Conservation (phyloP, 148 eudicot species). For the Tetragonia tetragonoides region DNA sequence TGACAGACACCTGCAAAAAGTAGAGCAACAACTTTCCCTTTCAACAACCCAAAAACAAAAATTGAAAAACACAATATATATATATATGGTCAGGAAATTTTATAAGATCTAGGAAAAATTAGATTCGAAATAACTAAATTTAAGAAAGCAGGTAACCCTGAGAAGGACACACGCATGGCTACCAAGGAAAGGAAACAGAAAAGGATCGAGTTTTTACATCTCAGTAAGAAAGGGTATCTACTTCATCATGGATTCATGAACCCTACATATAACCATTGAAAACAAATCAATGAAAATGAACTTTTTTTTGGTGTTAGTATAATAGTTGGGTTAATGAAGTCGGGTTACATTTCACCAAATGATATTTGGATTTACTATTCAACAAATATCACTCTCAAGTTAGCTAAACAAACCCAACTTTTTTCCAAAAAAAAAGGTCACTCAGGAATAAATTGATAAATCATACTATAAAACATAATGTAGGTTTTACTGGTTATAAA, state of each 20-base stretch:
- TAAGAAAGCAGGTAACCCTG: not conserved
- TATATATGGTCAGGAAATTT: not conserved
- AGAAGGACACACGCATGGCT: not conserved
- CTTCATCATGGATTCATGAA: not conserved
- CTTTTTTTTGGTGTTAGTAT: too few relatives aligned
- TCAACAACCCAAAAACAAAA: not conserved
- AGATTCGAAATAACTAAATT: not conserved
- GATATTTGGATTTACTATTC: too few relatives aligned
- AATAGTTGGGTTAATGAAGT: too few relatives aligned
- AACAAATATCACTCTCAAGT: too few relatives aligned
- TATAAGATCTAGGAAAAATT: not conserved
- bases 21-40: not conserved
- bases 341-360: too few relatives aligned
- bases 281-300: too few relatives aligned
- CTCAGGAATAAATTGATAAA: too few relatives aligned
- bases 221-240: not conserved
- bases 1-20: constrained; percentile 1
- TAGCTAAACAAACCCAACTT: too few relatives aligned
- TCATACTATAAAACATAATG: too few relatives aligned
- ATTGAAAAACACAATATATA: not conserved
- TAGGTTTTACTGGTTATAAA: too few relatives aligned
- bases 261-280: not conserved
- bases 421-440: too few relatives aligned
- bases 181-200: not conserved
- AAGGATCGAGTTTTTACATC: not conserved